A percentile compares a stretch with the other conserved stretches of the same genome.
phyloP scores from a whole-genome alignment of 345 rosid genomes.

The Salix caprea region DNA sequence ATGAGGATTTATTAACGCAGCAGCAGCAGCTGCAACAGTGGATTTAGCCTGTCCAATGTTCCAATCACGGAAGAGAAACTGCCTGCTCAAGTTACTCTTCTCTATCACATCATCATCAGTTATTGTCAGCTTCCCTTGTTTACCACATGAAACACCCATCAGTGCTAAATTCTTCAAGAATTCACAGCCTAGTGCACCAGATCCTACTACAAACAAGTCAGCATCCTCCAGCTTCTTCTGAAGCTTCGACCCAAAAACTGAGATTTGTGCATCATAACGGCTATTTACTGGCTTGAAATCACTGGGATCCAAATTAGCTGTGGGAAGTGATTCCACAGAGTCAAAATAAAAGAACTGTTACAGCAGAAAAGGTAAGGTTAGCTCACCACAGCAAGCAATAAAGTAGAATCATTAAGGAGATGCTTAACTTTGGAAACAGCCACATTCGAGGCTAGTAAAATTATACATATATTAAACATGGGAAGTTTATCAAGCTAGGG shows the following conservation, averaged over 20 bases:
- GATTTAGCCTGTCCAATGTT: slow-evolving; percentile 99
- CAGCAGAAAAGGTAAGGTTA: slow-evolving; percentile 15
- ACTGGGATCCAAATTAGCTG: slow-evolving; percentile 61
- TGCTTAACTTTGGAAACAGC: neutral
- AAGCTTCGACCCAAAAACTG: slow-evolving; percentile 89
- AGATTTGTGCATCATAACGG: slow-evolving; percentile 96
- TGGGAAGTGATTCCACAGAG: slow-evolving; percentile 87
- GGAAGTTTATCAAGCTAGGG: neutral
- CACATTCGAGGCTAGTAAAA: neutral
- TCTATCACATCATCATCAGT: slow-evolving; percentile 99
- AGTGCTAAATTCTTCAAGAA: slow-evolving; percentile 88
- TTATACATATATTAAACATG: neutral
- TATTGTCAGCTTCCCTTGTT: slow-evolving; percentile 71
- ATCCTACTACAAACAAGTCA: slow-evolving; percentile 71
- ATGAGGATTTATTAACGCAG: slow-evolving; percentile 61
- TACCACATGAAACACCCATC: slow-evolving; percentile 94
- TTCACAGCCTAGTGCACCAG: slow-evolving; percentile 99
- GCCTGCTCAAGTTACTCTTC: slow-evolving; percentile 98
- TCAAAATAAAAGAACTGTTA: slow-evolving; percentile 93
- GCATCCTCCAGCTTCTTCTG: slow-evolving; percentile 96
- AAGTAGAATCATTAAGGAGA: neutral
- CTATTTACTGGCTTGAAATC: slow-evolving; percentile 67
- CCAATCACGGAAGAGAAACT: slow-evolving; percentile 98
- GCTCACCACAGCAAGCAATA: slow-evolving; percentile 1
- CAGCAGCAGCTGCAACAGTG: slow-evolving; percentile 96